These are phyloP conservation scores for Cordia subcordata DNA, from an alignment of 257 asterid genomes.

Conservation along the genomic window DNA sequence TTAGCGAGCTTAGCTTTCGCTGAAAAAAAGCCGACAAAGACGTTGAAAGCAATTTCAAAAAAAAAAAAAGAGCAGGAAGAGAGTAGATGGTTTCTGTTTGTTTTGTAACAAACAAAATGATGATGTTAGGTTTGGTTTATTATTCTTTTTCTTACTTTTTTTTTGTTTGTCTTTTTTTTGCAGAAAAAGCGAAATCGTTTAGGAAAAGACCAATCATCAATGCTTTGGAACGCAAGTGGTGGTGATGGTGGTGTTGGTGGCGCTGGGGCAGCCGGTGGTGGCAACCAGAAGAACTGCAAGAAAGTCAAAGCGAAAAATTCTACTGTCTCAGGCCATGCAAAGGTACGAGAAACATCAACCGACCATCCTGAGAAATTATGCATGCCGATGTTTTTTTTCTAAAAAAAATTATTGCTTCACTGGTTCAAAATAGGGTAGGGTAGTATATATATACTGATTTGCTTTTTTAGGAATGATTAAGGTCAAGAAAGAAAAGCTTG, in stretches of 20 bases:
- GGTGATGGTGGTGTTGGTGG: neutral
- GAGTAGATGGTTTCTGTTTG: no score
- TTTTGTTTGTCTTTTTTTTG: constrained; percentile 11
- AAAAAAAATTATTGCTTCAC: no score
- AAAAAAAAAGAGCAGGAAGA: no score
- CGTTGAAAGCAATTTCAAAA: no score
- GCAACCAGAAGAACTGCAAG: constrained; percentile 40
- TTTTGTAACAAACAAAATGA: no score
- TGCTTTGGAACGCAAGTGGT: constrained; percentile 14
- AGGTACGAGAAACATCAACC: constrained; percentile 31
- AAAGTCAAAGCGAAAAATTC: constrained; percentile 38
- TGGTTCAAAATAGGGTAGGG: no score
- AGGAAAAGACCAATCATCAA: constrained; percentile 14
- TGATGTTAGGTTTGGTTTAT: no score
- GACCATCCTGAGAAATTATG: no score
- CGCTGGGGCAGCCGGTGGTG: constrained; percentile 13
- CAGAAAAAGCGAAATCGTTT: constrained; percentile 49
- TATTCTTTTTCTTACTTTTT: neutral
- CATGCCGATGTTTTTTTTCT: no score
- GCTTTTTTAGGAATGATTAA: constrained; percentile 8
- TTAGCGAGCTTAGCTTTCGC: constrained; percentile 2
- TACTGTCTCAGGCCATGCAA: constrained; percentile 46
- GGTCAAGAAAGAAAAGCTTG: constrained; percentile 82
- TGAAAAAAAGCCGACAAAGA: no score
- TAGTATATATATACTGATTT: neutral